Conservation (phyloP, 306 rosid genomes). For the Quercus aquifolioides region DNA sequence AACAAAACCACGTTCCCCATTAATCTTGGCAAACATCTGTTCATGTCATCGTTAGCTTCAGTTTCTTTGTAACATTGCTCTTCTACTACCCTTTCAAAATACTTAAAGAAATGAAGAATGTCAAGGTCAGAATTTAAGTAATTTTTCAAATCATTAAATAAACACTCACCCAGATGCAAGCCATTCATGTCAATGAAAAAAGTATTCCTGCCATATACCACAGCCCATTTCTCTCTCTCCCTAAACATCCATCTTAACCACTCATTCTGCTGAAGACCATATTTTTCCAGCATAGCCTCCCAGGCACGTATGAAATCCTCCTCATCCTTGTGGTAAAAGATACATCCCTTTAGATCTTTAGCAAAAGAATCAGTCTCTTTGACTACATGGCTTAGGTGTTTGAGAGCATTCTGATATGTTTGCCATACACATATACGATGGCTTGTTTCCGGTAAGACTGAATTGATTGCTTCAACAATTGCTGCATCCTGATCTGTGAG, state of each 20-base stretch:
- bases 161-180: slow-evolving; percentile 51
- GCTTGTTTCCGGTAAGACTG: slow-evolving; percentile 44
- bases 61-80: slow-evolving; percentile 54
- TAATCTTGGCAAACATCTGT: slow-evolving; percentile 42
- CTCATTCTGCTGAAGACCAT: slow-evolving; percentile 54
- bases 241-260: slow-evolving; percentile 76
- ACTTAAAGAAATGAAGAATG: slow-evolving; percentile 47
- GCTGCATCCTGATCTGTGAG: slow-evolving; percentile 58
- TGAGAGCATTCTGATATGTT: slow-evolving; percentile 51
- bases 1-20: slow-evolving; percentile 57
- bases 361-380: slow-evolving; percentile 47
- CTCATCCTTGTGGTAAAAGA: slow-evolving; percentile 53
- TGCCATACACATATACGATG: slow-evolving; percentile 57
- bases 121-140: slow-evolving; percentile 40
- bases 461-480: slow-evolving; percentile 50
- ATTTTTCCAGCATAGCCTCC: slow-evolving; percentile 49
- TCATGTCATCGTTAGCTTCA: slow-evolving; percentile 60
- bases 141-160: slow-evolving; percentile 38
- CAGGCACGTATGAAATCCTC: slow-evolving; percentile 48
- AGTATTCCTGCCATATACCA: slow-evolving; percentile 46
- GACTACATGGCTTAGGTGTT: slow-evolving; percentile 43
- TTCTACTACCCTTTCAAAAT: slow-evolving; percentile 48
- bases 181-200: slow-evolving; percentile 51
- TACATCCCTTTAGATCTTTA: slow-evolving; percentile 48
- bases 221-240: slow-evolving; percentile 63